These are phyloP conservation scores for Phaeomoniella chlamydospora DNA, from an alignment of 2,329 filamentous ascomycete genomes.

Conservation along the genomic window DNA sequence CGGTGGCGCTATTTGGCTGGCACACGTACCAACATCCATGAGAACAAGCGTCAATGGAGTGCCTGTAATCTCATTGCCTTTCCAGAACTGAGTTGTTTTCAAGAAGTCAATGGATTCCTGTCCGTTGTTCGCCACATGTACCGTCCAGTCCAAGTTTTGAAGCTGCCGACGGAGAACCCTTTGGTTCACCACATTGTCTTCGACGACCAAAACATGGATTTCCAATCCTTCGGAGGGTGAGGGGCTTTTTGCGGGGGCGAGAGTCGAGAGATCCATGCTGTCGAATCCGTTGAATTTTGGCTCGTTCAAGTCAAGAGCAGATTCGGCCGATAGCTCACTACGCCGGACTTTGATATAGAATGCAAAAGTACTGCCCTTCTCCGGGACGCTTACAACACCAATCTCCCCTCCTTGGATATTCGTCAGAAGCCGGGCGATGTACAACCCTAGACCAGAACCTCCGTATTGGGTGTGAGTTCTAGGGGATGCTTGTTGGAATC, in stretches of 20 bases:
- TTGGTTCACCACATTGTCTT: constrained; percentile 25
- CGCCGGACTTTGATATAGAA: constrained; percentile 36
- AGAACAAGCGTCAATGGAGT: constrained; percentile 46
- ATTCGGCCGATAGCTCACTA: not conserved
- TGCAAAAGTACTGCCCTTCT: constrained; percentile 39
- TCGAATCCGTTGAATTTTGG: not conserved
- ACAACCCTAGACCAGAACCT: constrained; percentile 61
- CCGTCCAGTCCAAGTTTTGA: constrained; percentile 14
- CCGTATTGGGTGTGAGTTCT: constrained; percentile 65
- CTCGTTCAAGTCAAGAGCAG: not conserved
- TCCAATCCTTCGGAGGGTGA: not conserved
- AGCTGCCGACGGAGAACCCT: constrained; percentile 19
- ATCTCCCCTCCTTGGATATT: constrained; percentile 68
- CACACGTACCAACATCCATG: constrained; percentile 44
- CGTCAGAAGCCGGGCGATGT: constrained; percentile 60
- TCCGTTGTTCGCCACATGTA: constrained; percentile 18
- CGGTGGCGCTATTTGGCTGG: too few relatives aligned
- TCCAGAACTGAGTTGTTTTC: constrained; percentile 4
- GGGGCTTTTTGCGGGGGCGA: not conserved
- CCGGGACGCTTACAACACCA: constrained; percentile 44
- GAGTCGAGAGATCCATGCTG: not conserved
- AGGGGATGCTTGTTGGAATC: constrained; percentile 62
- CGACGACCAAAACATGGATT: constrained; percentile 19
- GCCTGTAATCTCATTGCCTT: constrained; percentile 1
- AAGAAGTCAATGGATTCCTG: constrained; percentile 24